A percentile compares a stretch with the other conserved stretches of the same genome.
Evolutionary conservation across 2,329 filamentous ascomycete species (phyloP).

Genomic region (Aspergillus sp.): DNA sequence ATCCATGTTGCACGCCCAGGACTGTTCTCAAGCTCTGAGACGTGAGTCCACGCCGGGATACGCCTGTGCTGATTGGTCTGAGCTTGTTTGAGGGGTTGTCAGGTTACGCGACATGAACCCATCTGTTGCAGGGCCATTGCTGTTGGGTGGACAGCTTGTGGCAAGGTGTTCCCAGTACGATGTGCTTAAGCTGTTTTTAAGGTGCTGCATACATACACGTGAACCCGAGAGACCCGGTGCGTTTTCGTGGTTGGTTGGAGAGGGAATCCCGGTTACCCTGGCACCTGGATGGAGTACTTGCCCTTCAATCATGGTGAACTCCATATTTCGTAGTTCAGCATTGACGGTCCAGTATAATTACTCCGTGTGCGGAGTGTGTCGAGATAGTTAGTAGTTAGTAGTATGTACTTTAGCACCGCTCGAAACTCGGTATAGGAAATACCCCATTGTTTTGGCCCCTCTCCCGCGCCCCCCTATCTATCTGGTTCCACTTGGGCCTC

Average conservation of each 20-base stretch:
- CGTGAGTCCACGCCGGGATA: not conserved
- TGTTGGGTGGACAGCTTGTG: not conserved
- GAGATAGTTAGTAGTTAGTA: not conserved
- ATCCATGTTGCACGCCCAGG: not conserved
- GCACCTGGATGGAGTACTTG: not conserved
- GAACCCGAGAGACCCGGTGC: slow-evolving; percentile 9
- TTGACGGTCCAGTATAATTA: not conserved
- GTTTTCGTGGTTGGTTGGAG: slow-evolving; percentile 1
- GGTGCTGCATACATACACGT: slow-evolving; percentile 16
- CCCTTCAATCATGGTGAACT: not conserved
- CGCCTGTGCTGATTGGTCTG: slow-evolving; percentile 18
- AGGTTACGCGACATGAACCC: slow-evolving; percentile 6
- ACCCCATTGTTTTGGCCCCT: not conserved
- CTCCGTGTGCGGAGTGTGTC: not conserved
- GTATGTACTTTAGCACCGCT: slow-evolving; percentile 1
- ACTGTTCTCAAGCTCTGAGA: not conserved
- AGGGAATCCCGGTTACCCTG: not conserved
- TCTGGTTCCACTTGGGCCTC: not conserved
- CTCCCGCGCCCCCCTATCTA: not conserved
- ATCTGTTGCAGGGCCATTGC: not conserved
- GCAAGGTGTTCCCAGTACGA: not conserved
- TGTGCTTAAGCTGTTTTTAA: slow-evolving; percentile 9
- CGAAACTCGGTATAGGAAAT: not conserved
- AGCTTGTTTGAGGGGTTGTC: slow-evolving; percentile 4
- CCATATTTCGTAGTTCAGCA: not conserved